Evolutionary conservation across 129 eudicot species (phyloP), one percentile per base, ranked within the genome.

Genomic region (Ambrosia artemisiifolia): DNA sequence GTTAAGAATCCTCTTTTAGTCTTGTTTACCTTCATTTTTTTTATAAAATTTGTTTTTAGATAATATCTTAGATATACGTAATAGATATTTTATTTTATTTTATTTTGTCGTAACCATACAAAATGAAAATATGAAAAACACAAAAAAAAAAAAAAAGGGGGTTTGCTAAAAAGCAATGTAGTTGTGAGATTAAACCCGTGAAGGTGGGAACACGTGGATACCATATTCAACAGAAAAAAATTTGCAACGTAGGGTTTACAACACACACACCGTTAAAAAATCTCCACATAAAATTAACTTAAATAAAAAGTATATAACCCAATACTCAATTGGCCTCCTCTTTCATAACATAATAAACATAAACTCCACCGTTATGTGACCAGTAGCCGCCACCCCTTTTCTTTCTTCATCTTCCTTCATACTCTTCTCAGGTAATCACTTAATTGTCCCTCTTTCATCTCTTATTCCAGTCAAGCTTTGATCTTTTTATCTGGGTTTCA

Each of bases 141-240:
- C 0, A 24, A 24, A 24, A 24, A 24, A 24, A 24, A 24, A 24
- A 24, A 24, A 24, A 24, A 24, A 24, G 28, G 28, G 28, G 28
- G 28, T n/a, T n/a, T n/a, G 28, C 28, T 24, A 24, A 24, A 24
- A 24, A 24, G 28, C 28, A 0, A 24, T 13, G 16, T 44, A 50
- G 67, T 33, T 50, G 82, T 68, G 77, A 71, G 77, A 61, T 14
- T 5, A 49, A 75, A 18, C 18, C 77, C 82, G 86, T 82, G 89
- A 81, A 71, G 75, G 75, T 67, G 14, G 24, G 67, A 61, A 79
- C 79, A 78, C 89, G 89, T 85, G 86, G 89, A 78, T 7, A 61
- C 44, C 2, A 35, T 42, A 74, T 13, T 40, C 33, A 78, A 63
- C 82, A 82, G 50, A 75, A 42, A 56, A 61, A 62, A 61, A 13